A percentile compares a stretch with the other conserved stretches of the same genome.
Conservation (phyloP, 2,329 filamentous ascomycete genomes). For the Phyllosticta citriasiana region DNA sequence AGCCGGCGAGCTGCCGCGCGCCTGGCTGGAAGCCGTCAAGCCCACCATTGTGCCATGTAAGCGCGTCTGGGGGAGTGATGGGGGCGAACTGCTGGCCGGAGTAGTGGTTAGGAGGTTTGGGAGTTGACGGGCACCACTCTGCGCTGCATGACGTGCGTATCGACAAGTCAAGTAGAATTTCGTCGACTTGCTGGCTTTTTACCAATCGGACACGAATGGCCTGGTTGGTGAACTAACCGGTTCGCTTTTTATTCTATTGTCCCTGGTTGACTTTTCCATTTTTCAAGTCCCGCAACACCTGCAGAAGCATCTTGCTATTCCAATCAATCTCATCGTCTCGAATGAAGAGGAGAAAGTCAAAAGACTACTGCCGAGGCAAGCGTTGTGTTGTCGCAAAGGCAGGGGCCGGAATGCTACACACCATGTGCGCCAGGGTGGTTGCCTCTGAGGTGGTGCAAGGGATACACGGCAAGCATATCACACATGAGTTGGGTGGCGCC, state of each 20-base stretch:
- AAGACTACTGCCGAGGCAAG: not conserved
- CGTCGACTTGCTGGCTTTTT: no score
- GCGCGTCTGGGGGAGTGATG: conserved; percentile 10
- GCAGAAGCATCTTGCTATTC: no score
- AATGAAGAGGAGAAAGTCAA: no score
- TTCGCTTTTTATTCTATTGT: no score
- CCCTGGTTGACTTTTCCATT: no score
- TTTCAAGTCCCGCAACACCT: no score
- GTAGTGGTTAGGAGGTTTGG: conserved; percentile 1
- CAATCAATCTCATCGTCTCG: no score
- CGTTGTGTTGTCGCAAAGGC: not conserved
- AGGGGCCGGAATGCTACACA: not conserved
- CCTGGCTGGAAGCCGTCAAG: not conserved
- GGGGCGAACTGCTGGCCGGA: conserved; percentile 6
- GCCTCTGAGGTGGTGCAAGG: not conserved
- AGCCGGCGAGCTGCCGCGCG: not conserved
- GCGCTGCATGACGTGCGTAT: no score
- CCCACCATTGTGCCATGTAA: conserved; percentile 10
- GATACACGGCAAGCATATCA: not conserved
- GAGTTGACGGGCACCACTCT: not conserved
- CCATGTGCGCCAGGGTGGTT: not conserved
- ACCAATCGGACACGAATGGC: no score
- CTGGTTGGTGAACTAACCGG: no score
- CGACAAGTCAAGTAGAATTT: no score
- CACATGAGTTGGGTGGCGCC: not conserved